These are phyloP conservation scores for Phytophthora ohioensis DNA, from an alignment of 352 stramenopile species.

Conservation along the genomic window DNA sequence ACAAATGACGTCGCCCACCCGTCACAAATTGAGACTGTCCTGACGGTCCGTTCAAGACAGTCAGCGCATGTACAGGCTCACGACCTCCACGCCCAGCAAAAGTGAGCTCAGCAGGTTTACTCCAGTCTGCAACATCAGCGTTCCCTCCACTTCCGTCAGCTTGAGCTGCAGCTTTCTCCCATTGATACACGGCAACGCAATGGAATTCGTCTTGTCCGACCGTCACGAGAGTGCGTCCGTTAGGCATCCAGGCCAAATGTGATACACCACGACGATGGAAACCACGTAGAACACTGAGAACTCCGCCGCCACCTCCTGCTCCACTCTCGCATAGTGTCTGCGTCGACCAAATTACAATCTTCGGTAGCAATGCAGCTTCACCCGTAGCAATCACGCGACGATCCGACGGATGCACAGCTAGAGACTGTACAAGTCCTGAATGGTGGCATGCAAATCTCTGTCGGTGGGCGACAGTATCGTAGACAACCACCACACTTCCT, in stretches of 20 bases:
- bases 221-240: conserved; percentile 68
- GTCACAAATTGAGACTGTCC: conserved; percentile 69
- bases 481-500: conserved; percentile 68
- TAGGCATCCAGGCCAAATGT: conserved; percentile 80
- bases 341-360: conserved; percentile 77
- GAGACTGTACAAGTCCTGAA: conserved; percentile 61
- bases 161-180: conserved; percentile 40
- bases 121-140: conserved; percentile 52
- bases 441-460: conserved; percentile 76
- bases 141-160: not conserved
- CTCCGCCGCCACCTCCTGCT: conserved; percentile 36
- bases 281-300: conserved; percentile 69
- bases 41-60: conserved; percentile 31
- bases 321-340: conserved; percentile 41
- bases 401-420: conserved; percentile 67
- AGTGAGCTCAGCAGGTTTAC: conserved; percentile 56
- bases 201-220: conserved; percentile 77
- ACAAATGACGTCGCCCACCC: conserved; percentile 66
- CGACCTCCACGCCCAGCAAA: conserved; percentile 61
- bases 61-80: conserved; percentile 58
- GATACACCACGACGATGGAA: conserved; percentile 75
- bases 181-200: conserved; percentile 84
- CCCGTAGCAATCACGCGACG: conserved; percentile 62
- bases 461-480: conserved; percentile 76
- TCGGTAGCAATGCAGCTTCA: conserved; percentile 63